phyloP scores from a whole-genome alignment of 805 yeast species.

The Yarrowia porcina region DNA sequence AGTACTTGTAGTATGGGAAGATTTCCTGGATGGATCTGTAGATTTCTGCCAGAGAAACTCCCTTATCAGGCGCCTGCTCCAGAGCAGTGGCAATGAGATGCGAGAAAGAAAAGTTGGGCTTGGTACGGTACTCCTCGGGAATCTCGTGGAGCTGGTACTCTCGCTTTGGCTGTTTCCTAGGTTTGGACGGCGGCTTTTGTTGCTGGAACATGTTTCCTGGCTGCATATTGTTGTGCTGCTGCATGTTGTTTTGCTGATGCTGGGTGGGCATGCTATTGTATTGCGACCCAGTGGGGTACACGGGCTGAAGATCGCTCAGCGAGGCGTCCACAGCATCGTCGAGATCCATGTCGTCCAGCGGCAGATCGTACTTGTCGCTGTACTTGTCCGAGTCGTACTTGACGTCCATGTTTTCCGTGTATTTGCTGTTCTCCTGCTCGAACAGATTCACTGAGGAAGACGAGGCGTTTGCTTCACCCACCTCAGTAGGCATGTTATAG shows the following conservation, averaged over 20 bases:
- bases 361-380: conserved; percentile 23
- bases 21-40: conserved; percentile 81
- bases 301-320: conserved; percentile 15
- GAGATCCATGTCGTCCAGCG: conserved; percentile 11
- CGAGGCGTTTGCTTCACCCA: background rate
- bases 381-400: conserved; percentile 1
- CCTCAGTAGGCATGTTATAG: background rate
- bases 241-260: background rate
- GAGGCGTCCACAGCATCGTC: conserved; percentile 22
- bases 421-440: conserved; percentile 17
- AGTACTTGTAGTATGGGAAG: conserved; percentile 87
- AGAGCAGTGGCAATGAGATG: conserved; percentile 77
- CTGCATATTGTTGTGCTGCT: conserved; percentile 2
- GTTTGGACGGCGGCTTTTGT: conserved; percentile 28
- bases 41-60: conserved; percentile 80
- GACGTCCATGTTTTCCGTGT: conserved; percentile 6
- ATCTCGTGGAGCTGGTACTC: conserved; percentile 77
- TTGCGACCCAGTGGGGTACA: conserved; percentile 14
- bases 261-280: conserved; percentile 3
- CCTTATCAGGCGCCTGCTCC: conserved; percentile 62
- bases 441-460: conserved; percentile 15
- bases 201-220: conserved; percentile 19
- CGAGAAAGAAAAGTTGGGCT: conserved; percentile 80
- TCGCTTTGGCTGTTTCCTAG: conserved; percentile 47
- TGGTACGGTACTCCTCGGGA: conserved; percentile 79